phyloP scores from a whole-genome alignment of 768 basidiomycete genomes.

The Tulasnella sp. region DNA sequence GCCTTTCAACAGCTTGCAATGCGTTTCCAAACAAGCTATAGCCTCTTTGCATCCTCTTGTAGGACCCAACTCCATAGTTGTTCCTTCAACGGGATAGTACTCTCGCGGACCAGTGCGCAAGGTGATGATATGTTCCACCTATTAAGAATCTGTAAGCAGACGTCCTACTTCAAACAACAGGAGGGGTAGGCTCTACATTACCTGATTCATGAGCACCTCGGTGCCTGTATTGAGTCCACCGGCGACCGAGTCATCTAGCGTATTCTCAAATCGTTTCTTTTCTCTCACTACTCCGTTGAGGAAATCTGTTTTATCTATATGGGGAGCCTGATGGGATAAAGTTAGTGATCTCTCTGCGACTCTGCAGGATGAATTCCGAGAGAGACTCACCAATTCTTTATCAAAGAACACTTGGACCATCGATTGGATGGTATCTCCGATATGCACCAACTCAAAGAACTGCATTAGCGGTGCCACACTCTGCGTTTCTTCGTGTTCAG shows the following conservation, averaged over 20 bases:
- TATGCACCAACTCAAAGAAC: constrained; percentile 94
- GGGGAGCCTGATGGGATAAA: constrained; percentile 41
- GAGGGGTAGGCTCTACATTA: constrained; percentile 22
- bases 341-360: not conserved
- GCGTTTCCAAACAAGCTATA: constrained; percentile 75
- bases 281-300: constrained; percentile 85
- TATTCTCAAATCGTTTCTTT: constrained; percentile 91
- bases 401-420: constrained; percentile 99
- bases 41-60: constrained; percentile 83
- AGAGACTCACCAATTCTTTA: constrained; percentile 63
- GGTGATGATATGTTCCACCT: constrained; percentile 90
- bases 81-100: constrained; percentile 80
- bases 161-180: not conserved
- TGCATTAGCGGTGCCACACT: constrained; percentile 87
- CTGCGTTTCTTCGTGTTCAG: constrained; percentile 66
- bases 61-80: constrained; percentile 66
- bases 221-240: constrained; percentile 90
- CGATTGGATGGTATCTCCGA: constrained; percentile 93
- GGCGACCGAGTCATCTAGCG: constrained; percentile 87
- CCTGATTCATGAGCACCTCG: constrained; percentile 90
- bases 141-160: constrained; percentile 1
- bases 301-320: constrained; percentile 90
- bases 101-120: constrained; percentile 71
- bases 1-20: constrained; percentile 82
- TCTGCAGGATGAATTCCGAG: not conserved